Percentiles rank a stretch among this genome's conserved stretches.
Evolutionary conservation across 192 early-diverging fungal species (phyloP).

Genomic region (Backusella parvicylindrica): DNA sequence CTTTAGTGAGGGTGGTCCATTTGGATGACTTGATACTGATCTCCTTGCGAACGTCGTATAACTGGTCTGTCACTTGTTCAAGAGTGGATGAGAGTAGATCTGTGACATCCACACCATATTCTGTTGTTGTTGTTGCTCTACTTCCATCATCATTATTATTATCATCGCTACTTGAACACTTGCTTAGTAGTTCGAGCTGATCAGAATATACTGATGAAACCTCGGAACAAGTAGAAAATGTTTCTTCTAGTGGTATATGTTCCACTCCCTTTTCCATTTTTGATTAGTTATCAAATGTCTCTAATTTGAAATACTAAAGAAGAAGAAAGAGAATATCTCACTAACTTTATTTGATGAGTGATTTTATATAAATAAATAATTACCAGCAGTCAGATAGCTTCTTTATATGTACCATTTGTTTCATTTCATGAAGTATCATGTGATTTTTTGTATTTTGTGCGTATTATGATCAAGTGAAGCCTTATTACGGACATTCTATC

Average conservation of each 20-base stretch:
- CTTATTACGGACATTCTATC: too few relatives aligned
- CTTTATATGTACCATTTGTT: neutral
- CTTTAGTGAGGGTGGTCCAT: slow-evolving; percentile 22
- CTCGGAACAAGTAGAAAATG: neutral
- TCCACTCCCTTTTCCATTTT: neutral
- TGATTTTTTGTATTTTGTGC: neutral
- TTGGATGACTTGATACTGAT: slow-evolving; percentile 20
- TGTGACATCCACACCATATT: slow-evolving; percentile 33
- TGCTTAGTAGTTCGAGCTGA: neutral
- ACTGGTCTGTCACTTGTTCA: slow-evolving; percentile 28
- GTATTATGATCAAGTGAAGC: too few relatives aligned
- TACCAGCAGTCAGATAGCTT: neutral
- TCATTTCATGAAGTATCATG: neutral
- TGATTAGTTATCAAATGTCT: neutral
- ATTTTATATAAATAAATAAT: too few relatives aligned
- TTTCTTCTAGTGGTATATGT: neutral
- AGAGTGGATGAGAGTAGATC: slow-evolving; percentile 28
- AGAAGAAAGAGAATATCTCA: neutral
- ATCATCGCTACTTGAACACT: neutral
- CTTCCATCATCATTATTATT: neutral
- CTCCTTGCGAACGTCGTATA: slow-evolving; percentile 18
- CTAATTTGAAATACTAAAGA: neutral
- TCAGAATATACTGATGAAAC: neutral
- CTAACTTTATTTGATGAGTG: neutral
- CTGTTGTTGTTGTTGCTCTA: neutral